Evolutionary conservation across 495 filamentous ascomycete species (phyloP).

Genomic region (Aspergillus cristatus): DNA sequence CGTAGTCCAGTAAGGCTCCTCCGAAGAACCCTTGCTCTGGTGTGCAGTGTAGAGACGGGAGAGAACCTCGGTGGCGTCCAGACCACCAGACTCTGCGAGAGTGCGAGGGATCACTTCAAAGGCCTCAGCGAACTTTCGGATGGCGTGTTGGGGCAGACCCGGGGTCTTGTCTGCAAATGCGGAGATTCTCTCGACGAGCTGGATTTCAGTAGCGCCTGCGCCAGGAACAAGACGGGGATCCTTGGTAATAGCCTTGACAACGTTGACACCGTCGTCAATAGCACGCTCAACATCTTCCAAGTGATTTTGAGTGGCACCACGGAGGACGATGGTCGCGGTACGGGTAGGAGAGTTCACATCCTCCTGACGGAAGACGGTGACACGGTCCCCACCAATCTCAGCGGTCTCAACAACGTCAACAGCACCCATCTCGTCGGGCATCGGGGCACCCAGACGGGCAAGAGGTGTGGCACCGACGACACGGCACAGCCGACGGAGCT

Average conservation of each 20-base stretch:
- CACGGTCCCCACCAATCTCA: slow-evolving; percentile 96
- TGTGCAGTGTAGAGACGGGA: slow-evolving; percentile 88
- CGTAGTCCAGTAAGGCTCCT: slow-evolving; percentile 71
- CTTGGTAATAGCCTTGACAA: slow-evolving; percentile 95
- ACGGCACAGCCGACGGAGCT: slow-evolving; percentile 84
- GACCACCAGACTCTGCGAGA: slow-evolving; percentile 84
- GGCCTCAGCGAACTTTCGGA: slow-evolving; percentile 94
- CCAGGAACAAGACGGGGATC: slow-evolving; percentile 87
- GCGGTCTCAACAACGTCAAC: slow-evolving; percentile 95
- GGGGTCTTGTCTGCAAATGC: slow-evolving; percentile 84
- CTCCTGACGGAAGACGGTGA: slow-evolving; percentile 97
- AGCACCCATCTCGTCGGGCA: slow-evolving; percentile 98
- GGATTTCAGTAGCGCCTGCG: slow-evolving; percentile 91
- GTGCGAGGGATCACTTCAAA: slow-evolving; percentile 95
- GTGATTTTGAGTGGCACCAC: slow-evolving; percentile 95
- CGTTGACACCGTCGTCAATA: slow-evolving; percentile 97
- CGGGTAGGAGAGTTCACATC: slow-evolving; percentile 80
- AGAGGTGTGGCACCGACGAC: slow-evolving; percentile 95
- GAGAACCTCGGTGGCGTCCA: slow-evolving; percentile 93
- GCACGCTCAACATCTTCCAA: slow-evolving; percentile 96
- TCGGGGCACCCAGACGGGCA: slow-evolving; percentile 90
- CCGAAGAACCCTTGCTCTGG: slow-evolving; percentile 46
- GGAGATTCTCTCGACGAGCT: slow-evolving; percentile 85
- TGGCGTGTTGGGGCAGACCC: slow-evolving; percentile 86
- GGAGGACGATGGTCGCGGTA: slow-evolving; percentile 89